These are phyloP conservation scores for Lodderomyces orthopsilosis DNA, from an alignment of 1,139 yeast genomes.

Conservation along the genomic window DNA sequence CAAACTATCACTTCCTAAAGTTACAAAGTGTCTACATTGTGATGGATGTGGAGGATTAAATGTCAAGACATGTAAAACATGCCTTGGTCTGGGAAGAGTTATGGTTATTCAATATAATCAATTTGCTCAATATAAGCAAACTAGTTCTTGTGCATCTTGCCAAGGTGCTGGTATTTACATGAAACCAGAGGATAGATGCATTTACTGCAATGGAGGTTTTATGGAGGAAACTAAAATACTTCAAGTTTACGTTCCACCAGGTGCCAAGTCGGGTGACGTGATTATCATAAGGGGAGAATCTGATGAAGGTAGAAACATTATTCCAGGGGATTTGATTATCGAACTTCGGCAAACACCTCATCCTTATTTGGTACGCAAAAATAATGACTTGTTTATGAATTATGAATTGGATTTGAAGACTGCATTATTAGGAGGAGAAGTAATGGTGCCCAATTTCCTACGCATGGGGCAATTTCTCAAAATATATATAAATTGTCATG, in stretches of 20 bases:
- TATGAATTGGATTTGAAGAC: conserved; percentile 48
- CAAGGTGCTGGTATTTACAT: conserved; percentile 34
- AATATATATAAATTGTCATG: conserved; percentile 41
- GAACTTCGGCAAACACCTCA: conserved; percentile 35
- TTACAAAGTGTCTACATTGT: conserved; percentile 33
- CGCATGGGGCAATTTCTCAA: conserved; percentile 40
- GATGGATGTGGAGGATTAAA: conserved; percentile 39
- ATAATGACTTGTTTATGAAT: conserved; percentile 46
- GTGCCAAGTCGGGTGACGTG: conserved; percentile 49
- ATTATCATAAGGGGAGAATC: conserved; percentile 56
- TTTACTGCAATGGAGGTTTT: conserved; percentile 35
- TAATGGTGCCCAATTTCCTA: conserved; percentile 44
- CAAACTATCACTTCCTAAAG: conserved; percentile 40
- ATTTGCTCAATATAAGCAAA: conserved; percentile 34
- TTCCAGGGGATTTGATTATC: conserved; percentile 68
- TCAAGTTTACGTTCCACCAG: conserved; percentile 51
- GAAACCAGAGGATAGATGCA: conserved; percentile 25
- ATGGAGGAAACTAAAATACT: conserved; percentile 48
- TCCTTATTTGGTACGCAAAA: conserved; percentile 46
- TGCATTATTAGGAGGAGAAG: conserved; percentile 54
- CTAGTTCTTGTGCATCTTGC: conserved; percentile 35
- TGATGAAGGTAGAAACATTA: conserved; percentile 57
- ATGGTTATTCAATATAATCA: conserved; percentile 31
- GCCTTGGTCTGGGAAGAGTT: conserved; percentile 41
- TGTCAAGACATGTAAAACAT: conserved; percentile 31